Percentiles rank a stretch among this genome's conserved stretches.
Conservation (phyloP, 1,139 yeast genomes). For the Nakaseomyces glabratus region DNA sequence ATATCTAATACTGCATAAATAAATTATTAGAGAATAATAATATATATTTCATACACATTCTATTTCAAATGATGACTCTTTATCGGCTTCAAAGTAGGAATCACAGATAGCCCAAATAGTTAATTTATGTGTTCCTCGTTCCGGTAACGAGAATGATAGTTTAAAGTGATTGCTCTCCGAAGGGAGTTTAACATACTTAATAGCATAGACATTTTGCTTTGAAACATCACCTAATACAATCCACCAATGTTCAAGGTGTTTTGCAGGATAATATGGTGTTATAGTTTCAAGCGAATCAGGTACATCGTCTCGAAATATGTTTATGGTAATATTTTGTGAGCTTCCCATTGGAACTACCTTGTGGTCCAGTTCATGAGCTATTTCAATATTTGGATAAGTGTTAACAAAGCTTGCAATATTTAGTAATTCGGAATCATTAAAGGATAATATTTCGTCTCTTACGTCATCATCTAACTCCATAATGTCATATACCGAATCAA, state of each 20-base stretch:
- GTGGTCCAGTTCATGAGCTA: conserved; percentile 39
- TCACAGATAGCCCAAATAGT: conserved; percentile 86
- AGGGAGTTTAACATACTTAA: conserved; percentile 53
- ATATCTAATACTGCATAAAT: too few relatives aligned
- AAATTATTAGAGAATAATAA: too few relatives aligned
- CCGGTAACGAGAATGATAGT: conserved; percentile 51
- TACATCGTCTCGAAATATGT: conserved; percentile 63
- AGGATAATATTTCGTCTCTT: conserved; percentile 52
- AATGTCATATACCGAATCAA: conserved; percentile 72
- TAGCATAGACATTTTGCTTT: conserved; percentile 58
- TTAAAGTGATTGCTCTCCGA: conserved; percentile 46
- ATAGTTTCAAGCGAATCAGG: conserved; percentile 58
- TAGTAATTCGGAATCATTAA: conserved; percentile 41
- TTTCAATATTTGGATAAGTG: conserved; percentile 77
- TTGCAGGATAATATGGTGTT: conserved; percentile 46
- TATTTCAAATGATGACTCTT: conserved; percentile 52
- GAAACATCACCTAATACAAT: conserved; percentile 63
- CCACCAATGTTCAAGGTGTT: conserved; percentile 80
- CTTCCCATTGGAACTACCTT: conserved; percentile 40
- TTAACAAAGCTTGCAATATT: conserved; percentile 83
- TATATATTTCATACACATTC: conserved; percentile 31
- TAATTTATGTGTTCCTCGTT: conserved; percentile 50
- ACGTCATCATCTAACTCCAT: conserved; percentile 79
- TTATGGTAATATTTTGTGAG: conserved; percentile 37
- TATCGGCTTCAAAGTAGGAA: conserved; percentile 83